Evolutionary conservation across 2,329 filamentous ascomycete species (phyloP).

Genomic region (Fusarium decemcellulare): DNA sequence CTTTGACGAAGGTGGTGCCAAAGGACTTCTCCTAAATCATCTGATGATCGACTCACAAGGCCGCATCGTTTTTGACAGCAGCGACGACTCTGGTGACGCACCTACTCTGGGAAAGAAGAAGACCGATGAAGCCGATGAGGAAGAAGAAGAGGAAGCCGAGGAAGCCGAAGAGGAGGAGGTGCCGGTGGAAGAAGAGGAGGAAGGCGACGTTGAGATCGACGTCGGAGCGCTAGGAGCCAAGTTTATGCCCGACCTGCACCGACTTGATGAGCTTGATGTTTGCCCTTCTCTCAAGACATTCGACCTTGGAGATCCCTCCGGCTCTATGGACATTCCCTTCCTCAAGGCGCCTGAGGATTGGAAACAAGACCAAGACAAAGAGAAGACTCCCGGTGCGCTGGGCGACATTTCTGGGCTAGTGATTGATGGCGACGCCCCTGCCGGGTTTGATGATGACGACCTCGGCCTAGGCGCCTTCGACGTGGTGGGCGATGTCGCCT

Average conservation of each 20-base stretch:
- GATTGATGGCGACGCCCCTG: slow-evolving; percentile 87
- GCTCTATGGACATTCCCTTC: slow-evolving; percentile 91
- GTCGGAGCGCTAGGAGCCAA: slow-evolving; percentile 79
- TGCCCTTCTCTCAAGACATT: slow-evolving; percentile 96
- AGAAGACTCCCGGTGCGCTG: slow-evolving; percentile 66
- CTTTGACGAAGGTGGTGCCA: slow-evolving; percentile 98
- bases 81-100: slow-evolving; percentile 81
- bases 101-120: slow-evolving; percentile 52
- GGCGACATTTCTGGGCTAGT: slow-evolving; percentile 84
- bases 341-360: slow-evolving; percentile 91
- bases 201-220: slow-evolving; percentile 78
- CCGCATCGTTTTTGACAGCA: slow-evolving; percentile 98
- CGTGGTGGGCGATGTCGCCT: slow-evolving; percentile 80
- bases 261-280: slow-evolving; percentile 88
- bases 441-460: slow-evolving; percentile 81
- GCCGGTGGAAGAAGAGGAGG: slow-evolving; percentile 60
- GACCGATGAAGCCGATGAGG: slow-evolving; percentile 57
- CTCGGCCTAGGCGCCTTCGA: slow-evolving; percentile 80
- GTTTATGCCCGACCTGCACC: slow-evolving; percentile 87
- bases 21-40: slow-evolving; percentile 94
- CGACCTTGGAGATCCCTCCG: slow-evolving; percentile 88
- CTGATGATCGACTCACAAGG: slow-evolving; percentile 94
- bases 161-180: slow-evolving; percentile 50
- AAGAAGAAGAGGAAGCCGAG: slow-evolving; percentile 54
- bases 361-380: slow-evolving; percentile 78